These are phyloP conservation scores for Bruguiera sexangula DNA, from an alignment of 345 rosid species.

Conservation along the genomic window DNA sequence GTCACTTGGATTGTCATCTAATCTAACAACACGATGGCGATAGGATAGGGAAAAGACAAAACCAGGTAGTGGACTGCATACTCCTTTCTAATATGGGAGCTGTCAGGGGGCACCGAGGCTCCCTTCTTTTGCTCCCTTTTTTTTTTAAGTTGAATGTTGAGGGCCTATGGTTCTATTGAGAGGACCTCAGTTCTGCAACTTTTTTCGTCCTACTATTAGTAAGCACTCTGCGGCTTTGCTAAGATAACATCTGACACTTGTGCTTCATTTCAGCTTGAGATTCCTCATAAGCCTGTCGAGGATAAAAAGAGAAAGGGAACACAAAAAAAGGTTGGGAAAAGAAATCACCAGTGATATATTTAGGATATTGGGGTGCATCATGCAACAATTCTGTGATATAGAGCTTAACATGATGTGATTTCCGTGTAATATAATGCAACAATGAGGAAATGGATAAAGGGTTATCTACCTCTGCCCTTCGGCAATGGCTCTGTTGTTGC, in stretches of 20 bases:
- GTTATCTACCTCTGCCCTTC: constrained; percentile 38
- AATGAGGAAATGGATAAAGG: not conserved
- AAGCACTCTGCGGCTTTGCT: no score
- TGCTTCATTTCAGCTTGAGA: constrained; percentile 47
- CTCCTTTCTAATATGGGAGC: no score
- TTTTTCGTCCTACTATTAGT: no score
- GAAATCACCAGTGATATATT: not conserved
- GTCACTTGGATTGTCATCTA: not conserved
- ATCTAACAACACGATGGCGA: no score
- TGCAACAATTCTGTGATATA: not conserved
- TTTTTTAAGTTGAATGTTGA: not conserved
- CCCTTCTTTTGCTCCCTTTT: not conserved
- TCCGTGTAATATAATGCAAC: not conserved
- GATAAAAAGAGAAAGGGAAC: not conserved
- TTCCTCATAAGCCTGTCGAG: constrained; percentile 58
- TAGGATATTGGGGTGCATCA: no score
- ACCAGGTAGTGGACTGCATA: no score
- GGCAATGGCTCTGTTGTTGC: constrained; percentile 33
- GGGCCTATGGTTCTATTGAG: no score
- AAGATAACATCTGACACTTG: not conserved
- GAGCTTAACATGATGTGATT: not conserved
- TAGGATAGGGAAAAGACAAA: no score
- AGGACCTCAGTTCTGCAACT: no score
- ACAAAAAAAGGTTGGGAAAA: not conserved
- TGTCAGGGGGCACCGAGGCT: no score